Percentiles rank a stretch among this genome's conserved stretches.
Evolutionary conservation across 257 asterid genomes (phyloP).

Genomic region (Solanum virginianum): DNA sequence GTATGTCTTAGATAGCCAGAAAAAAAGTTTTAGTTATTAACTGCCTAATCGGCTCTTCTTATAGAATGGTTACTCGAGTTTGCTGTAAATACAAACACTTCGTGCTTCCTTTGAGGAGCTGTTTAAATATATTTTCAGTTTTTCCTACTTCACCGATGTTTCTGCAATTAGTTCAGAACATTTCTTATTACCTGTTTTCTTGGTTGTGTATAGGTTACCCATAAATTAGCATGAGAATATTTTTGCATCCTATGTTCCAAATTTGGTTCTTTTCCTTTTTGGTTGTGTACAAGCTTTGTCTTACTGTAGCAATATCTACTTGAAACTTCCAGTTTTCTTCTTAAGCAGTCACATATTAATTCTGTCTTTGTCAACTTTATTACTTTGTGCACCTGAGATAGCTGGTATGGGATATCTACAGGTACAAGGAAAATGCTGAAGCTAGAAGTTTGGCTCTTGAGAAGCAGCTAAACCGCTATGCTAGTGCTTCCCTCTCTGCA

Average conservation of each 20-base stretch:
- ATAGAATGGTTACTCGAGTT: background rate
- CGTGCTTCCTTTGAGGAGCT: background rate
- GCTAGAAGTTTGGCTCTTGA: constrained; percentile 47
- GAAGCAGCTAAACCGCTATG: constrained; percentile 78
- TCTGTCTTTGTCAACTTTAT: background rate
- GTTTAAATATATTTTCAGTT: background rate
- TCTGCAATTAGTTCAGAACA: background rate
- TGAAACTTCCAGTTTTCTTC: background rate
- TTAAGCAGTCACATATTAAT: background rate
- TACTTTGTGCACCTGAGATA: constrained; percentile 5
- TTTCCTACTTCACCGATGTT: background rate
- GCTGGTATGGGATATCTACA: constrained; percentile 9
- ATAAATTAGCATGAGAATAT: background rate
- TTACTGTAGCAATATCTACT: background rate
- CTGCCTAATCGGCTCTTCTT: background rate
- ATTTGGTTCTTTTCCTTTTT: background rate
- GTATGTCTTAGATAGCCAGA: constrained; percentile 19
- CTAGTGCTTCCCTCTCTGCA: constrained; percentile 60
- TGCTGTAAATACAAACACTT: background rate
- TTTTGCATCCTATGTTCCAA: background rate
- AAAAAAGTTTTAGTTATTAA: background rate
- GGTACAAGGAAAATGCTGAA: constrained; percentile 69
- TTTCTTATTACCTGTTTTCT: background rate
- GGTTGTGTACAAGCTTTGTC: background rate
- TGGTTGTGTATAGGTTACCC: background rate